Percentiles rank a stretch among this genome's conserved stretches.
These are phyloP conservation scores for Pseudoscleropodium purum DNA, from an alignment of 225 moss, liverwort and hornwort genomes.

Conservation along the genomic window DNA sequence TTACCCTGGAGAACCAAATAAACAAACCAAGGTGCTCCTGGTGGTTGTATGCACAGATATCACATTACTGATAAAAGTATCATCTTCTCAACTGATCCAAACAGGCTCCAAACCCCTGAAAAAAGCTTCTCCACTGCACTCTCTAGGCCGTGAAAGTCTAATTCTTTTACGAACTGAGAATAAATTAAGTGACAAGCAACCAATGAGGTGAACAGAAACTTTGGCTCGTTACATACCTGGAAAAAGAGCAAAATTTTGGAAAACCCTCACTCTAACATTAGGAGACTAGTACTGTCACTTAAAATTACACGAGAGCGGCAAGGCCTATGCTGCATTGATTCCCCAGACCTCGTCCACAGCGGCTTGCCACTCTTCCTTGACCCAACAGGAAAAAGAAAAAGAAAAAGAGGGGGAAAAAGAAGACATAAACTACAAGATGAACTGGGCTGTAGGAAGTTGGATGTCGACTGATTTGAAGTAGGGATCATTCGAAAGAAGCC, in stretches of 20 bases:
- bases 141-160: neutral
- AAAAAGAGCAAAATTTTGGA: neutral
- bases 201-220: conserved; percentile 13
- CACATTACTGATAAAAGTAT: neutral
- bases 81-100: neutral
- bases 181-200: conserved; percentile 1
- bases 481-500: conserved; percentile 5
- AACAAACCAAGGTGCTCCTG: neutral
- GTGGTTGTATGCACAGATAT: conserved; percentile 1
- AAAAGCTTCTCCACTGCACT: neutral
- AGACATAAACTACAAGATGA: neutral
- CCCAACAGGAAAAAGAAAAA: neutral
- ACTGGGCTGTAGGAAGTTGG: neutral
- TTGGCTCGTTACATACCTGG: conserved; percentile 6
- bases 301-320: conserved; percentile 18
- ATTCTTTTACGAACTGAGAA: neutral
- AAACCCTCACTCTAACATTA: neutral
- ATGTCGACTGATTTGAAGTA: conserved; percentile 7
- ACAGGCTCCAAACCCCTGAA: conserved; percentile 6
- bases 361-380: neutral
- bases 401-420: neutral
- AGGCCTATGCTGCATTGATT: neutral
- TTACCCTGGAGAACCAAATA: neutral
- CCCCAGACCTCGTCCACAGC: neutral
- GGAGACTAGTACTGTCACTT: neutral